Evolutionary conservation across 2,329 filamentous ascomycete species (phyloP).

Genomic region (Huntiella savannae): DNA sequence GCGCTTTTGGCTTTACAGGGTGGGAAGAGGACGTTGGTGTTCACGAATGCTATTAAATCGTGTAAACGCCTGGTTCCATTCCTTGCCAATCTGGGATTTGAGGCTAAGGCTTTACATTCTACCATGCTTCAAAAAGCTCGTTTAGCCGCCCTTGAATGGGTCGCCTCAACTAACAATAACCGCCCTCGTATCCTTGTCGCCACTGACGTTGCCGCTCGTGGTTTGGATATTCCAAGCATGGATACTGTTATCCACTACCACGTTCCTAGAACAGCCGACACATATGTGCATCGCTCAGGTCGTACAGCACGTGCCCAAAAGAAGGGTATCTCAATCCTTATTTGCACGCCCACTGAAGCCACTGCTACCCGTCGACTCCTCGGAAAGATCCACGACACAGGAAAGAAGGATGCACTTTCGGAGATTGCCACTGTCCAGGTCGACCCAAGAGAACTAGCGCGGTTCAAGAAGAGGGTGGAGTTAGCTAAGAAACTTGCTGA

Average conservation of each 20-base stretch:
- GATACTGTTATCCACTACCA: constrained; percentile 91
- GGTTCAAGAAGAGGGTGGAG: constrained; percentile 56
- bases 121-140: constrained; percentile 94
- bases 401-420: constrained; percentile 29
- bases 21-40: constrained; percentile 65
- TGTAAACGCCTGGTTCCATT: constrained; percentile 73
- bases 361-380: constrained; percentile 65
- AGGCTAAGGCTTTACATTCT: constrained; percentile 65
- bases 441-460: constrained; percentile 57
- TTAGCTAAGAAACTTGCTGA: constrained; percentile 82
- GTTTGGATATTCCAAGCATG: constrained; percentile 80
- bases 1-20: constrained; percentile 67
- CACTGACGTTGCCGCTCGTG: constrained; percentile 83
- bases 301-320: constrained; percentile 73
- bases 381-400: constrained; percentile 62
- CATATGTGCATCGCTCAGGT: constrained; percentile 88
- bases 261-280: constrained; percentile 74
- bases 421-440: constrained; percentile 60
- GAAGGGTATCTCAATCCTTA: constrained; percentile 62
- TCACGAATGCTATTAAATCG: constrained; percentile 88
- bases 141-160: constrained; percentile 78
- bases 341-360: constrained; percentile 85
- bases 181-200: constrained; percentile 57
- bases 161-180: constrained; percentile 44
- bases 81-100: constrained; percentile 62